Evolutionary conservation across 305 asterid genomes (phyloP).

Genomic region (Fraxinus angustifolia): DNA sequence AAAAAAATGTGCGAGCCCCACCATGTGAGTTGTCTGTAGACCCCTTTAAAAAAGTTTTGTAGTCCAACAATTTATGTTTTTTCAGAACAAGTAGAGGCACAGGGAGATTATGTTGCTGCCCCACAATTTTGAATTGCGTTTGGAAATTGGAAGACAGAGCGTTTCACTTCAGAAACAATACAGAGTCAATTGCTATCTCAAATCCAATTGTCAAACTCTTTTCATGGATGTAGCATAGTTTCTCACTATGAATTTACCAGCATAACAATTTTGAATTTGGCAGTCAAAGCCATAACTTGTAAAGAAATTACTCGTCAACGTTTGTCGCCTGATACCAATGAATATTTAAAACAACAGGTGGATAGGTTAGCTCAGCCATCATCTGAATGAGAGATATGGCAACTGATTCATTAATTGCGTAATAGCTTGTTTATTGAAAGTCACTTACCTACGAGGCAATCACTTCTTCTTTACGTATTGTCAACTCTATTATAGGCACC

Average conservation of each 20-base stretch:
- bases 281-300: not conserved
- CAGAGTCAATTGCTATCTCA: not conserved
- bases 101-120: not conserved
- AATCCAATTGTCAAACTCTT: constrained; percentile 23
- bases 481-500: not conserved
- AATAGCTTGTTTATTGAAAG: not conserved
- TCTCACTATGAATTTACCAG: not conserved
- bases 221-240: not conserved
- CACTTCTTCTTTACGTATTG: not conserved
- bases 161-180: not conserved
- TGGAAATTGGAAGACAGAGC: not conserved
- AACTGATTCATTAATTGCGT: not conserved
- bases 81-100: not conserved
- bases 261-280: constrained; percentile 20
- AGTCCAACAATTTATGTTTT: too few species aligned
- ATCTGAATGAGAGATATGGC: not conserved
- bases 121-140: not conserved
- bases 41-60: too few species aligned
- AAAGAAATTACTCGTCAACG: not conserved
- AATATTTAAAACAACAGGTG: not conserved
- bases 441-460: not conserved
- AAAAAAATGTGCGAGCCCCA: too few species aligned
- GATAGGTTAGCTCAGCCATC: not conserved
- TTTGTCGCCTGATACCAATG: not conserved
- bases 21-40: too few species aligned